Evolutionary conservation across 495 filamentous ascomycete species (phyloP).

Genomic region (Evernia prunastri): DNA sequence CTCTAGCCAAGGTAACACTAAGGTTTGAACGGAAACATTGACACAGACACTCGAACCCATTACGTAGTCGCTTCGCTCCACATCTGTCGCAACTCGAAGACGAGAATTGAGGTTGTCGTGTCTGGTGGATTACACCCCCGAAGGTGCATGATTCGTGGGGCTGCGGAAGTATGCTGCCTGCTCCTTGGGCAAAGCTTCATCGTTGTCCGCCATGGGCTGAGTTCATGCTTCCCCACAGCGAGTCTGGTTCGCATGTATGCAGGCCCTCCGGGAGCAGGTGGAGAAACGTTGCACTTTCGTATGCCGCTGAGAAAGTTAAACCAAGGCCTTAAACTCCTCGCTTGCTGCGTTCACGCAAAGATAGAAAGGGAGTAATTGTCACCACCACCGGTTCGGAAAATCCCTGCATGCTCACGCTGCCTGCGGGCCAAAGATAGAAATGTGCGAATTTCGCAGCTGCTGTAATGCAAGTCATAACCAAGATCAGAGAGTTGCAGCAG

Average conservation of each 20-base stretch:
- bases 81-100: not conserved
- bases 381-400: not conserved
- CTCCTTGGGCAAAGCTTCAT: not conserved
- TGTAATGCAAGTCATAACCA: not conserved
- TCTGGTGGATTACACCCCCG: not conserved
- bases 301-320: not conserved
- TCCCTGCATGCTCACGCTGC: not conserved
- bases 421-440: not conserved
- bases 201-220: not conserved
- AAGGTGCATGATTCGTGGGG: not conserved
- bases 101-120: not conserved
- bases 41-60: not conserved
- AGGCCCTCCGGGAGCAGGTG: not conserved
- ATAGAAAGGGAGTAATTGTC: not conserved
- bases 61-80: not conserved
- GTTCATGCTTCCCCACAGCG: not conserved
- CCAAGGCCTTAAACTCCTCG: not conserved
- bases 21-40: not conserved
- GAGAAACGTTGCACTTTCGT: not conserved
- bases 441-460: not conserved
- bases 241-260: not conserved
- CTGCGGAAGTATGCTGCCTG: not conserved
- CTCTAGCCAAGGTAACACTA: not conserved
- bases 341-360: not conserved
- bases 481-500: not conserved